A percentile compares a stretch with the other conserved stretches of the same genome.
Evolutionary conservation across 169 alveolate genomes (phyloP).

Genomic region (Plasmodium reichenowi): DNA sequence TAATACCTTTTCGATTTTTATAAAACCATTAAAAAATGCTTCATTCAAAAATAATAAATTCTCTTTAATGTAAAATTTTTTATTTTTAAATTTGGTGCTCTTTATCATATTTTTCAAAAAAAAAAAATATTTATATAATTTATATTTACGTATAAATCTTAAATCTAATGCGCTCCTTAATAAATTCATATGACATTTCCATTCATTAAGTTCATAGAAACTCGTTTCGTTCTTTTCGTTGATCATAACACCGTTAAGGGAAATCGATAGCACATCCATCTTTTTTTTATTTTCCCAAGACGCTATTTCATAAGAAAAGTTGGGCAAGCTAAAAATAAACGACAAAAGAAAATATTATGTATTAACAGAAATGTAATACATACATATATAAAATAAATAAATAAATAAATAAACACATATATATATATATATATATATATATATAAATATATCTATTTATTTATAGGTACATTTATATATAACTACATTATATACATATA

Average conservation of each 20-base stretch:
- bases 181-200: slow-evolving; percentile 34
- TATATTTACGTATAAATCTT: slow-evolving; percentile 33
- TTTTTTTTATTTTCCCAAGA: slow-evolving; percentile 16
- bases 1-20: slow-evolving; percentile 20
- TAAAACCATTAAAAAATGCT: slow-evolving; percentile 16
- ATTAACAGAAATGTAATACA: no score
- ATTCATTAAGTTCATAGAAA: slow-evolving; percentile 48
- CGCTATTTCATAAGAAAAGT: slow-evolving; percentile 14
- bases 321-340: slow-evolving; percentile 6
- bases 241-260: slow-evolving; percentile 46
- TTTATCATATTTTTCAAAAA: slow-evolving; percentile 38
- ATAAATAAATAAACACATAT: not conserved
- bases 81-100: slow-evolving; percentile 20
- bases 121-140: slow-evolving; percentile 50
- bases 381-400: not conserved
- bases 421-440: not conserved
- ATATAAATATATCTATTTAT: not conserved
- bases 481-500: not conserved
- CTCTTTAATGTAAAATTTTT: slow-evolving; percentile 35
- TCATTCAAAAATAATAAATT: slow-evolving; percentile 42
- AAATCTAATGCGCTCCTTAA: slow-evolving; percentile 38
- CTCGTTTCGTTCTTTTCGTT: slow-evolving; percentile 66
- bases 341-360: not conserved
- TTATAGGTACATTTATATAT: not conserved
- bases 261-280: slow-evolving; percentile 22